phyloP scores from a whole-genome alignment of 2,329 filamentous ascomycete species.

The Ceratocystis cacaofunesta region DNA sequence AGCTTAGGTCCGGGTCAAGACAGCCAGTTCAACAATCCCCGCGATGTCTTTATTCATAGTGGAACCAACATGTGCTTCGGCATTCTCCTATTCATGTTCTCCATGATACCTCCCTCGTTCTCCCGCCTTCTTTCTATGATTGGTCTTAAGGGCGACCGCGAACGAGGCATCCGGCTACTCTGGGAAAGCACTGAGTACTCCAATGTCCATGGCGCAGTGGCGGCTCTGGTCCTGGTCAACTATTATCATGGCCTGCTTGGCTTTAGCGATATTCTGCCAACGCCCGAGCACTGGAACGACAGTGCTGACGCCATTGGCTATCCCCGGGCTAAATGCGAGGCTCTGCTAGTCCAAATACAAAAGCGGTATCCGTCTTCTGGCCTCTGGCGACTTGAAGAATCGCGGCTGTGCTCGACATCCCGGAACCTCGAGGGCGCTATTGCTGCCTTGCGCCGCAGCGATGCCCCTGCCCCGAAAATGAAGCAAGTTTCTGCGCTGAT shows the following conservation, averaged over 20 bases:
- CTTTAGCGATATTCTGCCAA: constrained; percentile 73
- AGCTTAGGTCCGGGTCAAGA: background rate
- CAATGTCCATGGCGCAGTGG: constrained; percentile 86
- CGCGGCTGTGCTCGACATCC: constrained; percentile 55
- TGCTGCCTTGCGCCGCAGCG: constrained; percentile 37
- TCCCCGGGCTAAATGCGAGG: constrained; percentile 51
- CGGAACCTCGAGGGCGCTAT: constrained; percentile 54
- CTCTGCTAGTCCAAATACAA: constrained; percentile 59
- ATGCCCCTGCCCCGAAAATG: constrained; percentile 52
- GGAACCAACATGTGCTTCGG: constrained; percentile 84
- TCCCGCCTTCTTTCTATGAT: constrained; percentile 74
- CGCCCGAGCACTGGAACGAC: constrained; percentile 36
- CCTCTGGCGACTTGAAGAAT: constrained; percentile 81
- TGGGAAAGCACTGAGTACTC: constrained; percentile 78
- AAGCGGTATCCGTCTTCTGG: constrained; percentile 63
- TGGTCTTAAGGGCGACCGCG: constrained; percentile 79
- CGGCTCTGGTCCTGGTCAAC: constrained; percentile 62
- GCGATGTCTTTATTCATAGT: constrained; percentile 80
- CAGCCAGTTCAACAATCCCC: constrained; percentile 37
- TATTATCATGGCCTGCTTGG: constrained; percentile 83
- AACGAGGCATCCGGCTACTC: constrained; percentile 67
- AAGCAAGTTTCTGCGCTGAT: constrained; percentile 78
- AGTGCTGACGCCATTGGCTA: constrained; percentile 52
- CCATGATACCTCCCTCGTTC: constrained; percentile 82
- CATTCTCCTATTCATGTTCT: constrained; percentile 71